Evolutionary conservation across 306 rosid genomes (phyloP).

Genomic region (Sesbania bispinosa): DNA sequence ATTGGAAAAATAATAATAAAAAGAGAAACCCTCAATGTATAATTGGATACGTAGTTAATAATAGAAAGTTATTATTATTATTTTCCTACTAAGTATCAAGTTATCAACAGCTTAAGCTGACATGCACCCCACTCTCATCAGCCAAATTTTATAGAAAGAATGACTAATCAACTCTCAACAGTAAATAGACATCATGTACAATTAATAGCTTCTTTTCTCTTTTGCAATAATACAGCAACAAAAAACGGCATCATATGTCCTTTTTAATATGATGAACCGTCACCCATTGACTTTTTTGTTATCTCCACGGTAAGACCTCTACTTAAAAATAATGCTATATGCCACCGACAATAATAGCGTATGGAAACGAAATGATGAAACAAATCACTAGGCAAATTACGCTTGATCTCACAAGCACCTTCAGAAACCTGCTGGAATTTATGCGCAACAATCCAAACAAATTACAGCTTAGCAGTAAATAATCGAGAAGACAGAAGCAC

Average conservation of each 20-base stretch:
- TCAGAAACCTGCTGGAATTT: not conserved
- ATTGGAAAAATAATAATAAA: not conserved
- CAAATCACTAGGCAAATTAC: not conserved
- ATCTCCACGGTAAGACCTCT: constrained; percentile 10
- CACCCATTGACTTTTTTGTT: constrained; percentile 10
- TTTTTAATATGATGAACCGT: not conserved
- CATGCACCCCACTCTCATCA: not conserved
- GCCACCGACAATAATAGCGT: constrained; percentile 28
- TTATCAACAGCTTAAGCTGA: constrained; percentile 6
- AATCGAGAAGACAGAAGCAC: constrained; percentile 4
- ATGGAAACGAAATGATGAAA: constrained; percentile 8
- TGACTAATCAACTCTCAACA: constrained; percentile 23
- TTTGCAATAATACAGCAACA: constrained; percentile 10
- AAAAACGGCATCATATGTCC: constrained; percentile 2
- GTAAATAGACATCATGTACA: constrained; percentile 25
- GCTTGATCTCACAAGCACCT: not conserved
- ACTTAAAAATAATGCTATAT: not conserved
- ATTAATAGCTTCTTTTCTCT: constrained; percentile 22
- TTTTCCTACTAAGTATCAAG: constrained; percentile 7
- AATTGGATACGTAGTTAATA: not conserved
- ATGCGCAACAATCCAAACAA: constrained; percentile 7
- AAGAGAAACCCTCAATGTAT: not conserved
- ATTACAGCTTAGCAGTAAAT: not conserved
- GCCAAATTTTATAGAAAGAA: constrained; percentile 8
- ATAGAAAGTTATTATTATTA: not conserved